phyloP scores from a whole-genome alignment of 129 eudicot genomes.

The Silybum marianum region DNA sequence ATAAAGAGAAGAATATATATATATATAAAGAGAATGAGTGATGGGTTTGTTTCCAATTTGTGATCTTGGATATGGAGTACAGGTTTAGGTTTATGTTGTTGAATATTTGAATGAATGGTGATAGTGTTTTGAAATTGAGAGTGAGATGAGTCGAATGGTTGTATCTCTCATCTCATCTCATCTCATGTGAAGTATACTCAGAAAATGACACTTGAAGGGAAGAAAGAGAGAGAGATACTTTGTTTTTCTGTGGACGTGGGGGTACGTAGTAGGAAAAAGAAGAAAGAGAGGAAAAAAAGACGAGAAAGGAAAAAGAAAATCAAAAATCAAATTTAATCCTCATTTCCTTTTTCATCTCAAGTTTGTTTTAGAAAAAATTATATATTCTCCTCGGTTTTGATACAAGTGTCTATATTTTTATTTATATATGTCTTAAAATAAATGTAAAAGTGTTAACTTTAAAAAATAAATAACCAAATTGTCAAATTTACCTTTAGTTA shows the following conservation, averaged over 20 bases:
- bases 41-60: conserved; percentile 11
- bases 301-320: conserved; percentile 20
- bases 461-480: no score
- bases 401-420: no score
- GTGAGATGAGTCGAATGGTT: conserved; percentile 51
- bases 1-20: conserved; percentile 16
- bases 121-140: conserved; percentile 33
- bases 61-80: conserved; percentile 22
- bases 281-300: conserved; percentile 13
- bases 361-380: background rate
- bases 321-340: background rate
- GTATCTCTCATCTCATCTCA: conserved; percentile 34
- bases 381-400: no score
- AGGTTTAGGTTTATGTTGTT: conserved; percentile 1
- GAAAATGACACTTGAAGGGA: conserved; percentile 72
- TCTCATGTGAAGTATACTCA: conserved; percentile 71
- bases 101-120: conserved; percentile 25
- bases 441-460: no score
- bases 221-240: conserved; percentile 4
- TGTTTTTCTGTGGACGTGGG: conserved; percentile 57
- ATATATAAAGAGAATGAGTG: background rate
- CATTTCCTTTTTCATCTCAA: background rate
- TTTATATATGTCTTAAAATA: no score
- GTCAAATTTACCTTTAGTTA: no score
- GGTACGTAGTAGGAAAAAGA: conserved; percentile 28